These are phyloP conservation scores for Casaregolazyma suthepensis DNA, from an alignment of 1,139 yeast genomes.

Conservation along the genomic window DNA sequence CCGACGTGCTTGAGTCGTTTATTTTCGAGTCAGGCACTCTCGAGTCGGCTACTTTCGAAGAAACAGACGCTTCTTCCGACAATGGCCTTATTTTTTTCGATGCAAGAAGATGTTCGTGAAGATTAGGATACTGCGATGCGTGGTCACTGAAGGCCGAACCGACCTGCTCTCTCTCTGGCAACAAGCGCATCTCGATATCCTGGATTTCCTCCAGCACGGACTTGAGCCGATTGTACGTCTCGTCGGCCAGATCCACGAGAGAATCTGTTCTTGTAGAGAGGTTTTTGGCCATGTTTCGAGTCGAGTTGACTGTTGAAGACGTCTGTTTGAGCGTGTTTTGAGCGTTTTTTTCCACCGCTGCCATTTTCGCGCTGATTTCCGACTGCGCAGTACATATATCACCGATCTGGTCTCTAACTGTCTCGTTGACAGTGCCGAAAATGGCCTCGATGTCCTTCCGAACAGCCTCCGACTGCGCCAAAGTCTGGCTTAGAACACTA, in stretches of 20 bases:
- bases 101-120: conserved; percentile 20
- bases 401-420: conserved; percentile 18
- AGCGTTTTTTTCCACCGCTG: conserved; percentile 19
- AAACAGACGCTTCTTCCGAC: background rate
- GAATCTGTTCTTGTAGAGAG: conserved; percentile 13
- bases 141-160: conserved; percentile 22
- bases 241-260: conserved; percentile 17
- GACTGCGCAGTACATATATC: conserved; percentile 16
- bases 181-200: conserved; percentile 19
- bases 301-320: conserved; percentile 12
- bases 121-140: conserved; percentile 27
- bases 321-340: conserved; percentile 16
- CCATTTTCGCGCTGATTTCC: conserved; percentile 18
- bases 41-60: background rate
- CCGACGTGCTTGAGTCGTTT: background rate
- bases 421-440: conserved; percentile 14
- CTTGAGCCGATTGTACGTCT: conserved; percentile 16
- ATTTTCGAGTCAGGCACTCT: background rate
- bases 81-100: background rate
- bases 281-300: conserved; percentile 12
- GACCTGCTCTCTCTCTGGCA: conserved; percentile 25
- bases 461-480: conserved; percentile 13
- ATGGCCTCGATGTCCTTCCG: conserved; percentile 13
- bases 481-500: conserved; percentile 11
- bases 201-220: conserved; percentile 16